phyloP scores from a whole-genome alignment of 371 early-diverging fungal species.

The Chytridiales sp. region DNA sequence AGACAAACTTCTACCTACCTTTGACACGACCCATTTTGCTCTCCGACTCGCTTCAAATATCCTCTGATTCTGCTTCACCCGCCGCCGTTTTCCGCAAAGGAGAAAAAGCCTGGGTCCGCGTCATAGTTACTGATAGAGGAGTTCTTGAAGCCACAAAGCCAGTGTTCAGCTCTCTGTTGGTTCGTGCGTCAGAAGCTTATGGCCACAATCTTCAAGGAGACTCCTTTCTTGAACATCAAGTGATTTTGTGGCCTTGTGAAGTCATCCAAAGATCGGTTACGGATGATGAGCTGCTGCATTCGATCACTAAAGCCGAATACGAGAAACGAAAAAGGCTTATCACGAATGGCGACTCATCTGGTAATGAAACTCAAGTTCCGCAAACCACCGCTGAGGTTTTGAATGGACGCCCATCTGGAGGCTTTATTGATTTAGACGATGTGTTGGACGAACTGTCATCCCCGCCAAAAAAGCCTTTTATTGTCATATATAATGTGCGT shows the following conservation, averaged over 20 bases:
- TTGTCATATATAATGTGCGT: conserved; percentile 1
- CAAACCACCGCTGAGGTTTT: background rate
- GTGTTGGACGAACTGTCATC: too few species aligned
- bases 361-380: background rate
- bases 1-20: conserved; percentile 11
- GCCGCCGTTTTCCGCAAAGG: conserved; percentile 13
- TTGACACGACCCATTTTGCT: conserved; percentile 21
- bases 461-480: background rate
- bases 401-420: background rate
- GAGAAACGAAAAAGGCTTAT: background rate
- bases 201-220: conserved; percentile 5
- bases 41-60: background rate
- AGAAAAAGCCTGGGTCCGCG: conserved; percentile 22
- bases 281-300: background rate
- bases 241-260: conserved; percentile 15
- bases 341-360: background rate
- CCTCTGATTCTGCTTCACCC: conserved; percentile 8
- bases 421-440: background rate
- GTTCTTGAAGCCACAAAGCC: background rate
- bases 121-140: conserved; percentile 7
- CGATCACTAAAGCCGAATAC: background rate
- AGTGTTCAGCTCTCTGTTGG: conserved; percentile 13
- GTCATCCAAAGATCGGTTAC: background rate
- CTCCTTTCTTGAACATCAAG: background rate
- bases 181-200: background rate